phyloP scores from a whole-genome alignment of 2,329 filamentous ascomycete genomes.

The Monosporascus cannonballus region DNA sequence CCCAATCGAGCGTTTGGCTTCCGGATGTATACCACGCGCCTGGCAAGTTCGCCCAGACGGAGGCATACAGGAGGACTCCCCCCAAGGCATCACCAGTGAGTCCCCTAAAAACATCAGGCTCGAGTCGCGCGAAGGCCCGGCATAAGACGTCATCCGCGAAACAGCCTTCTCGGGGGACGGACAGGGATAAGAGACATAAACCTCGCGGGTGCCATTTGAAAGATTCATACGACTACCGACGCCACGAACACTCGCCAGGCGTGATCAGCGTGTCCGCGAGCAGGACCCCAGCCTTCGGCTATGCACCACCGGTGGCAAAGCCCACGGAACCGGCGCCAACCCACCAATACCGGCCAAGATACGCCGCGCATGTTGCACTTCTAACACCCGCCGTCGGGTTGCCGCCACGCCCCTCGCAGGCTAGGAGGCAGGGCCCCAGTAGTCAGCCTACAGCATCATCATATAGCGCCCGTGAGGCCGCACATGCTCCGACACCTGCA shows the following conservation, averaged over 20 bases:
- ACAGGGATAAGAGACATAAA: constrained; percentile 1
- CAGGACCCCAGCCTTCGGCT: constrained; percentile 1
- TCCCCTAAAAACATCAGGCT: background rate
- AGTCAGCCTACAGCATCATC: background rate
- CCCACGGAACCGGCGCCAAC: constrained; percentile 6
- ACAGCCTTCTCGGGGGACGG: background rate
- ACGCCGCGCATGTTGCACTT: background rate
- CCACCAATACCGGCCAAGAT: constrained; percentile 1
- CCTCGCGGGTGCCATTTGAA: background rate
- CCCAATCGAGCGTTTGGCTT: constrained; percentile 14
- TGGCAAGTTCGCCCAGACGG: constrained; percentile 10
- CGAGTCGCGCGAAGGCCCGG: background rate
- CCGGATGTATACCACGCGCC: constrained; percentile 15
- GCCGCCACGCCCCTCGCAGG: constrained; percentile 1
- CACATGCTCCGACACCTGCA: background rate
- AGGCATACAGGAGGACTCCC: constrained; percentile 8
- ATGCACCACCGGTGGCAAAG: constrained; percentile 2
- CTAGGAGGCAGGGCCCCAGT: background rate
- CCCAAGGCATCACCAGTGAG: constrained; percentile 9
- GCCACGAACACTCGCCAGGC: background rate
- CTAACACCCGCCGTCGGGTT: constrained; percentile 5
- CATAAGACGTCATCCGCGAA: background rate
- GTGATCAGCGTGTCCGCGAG: background rate
- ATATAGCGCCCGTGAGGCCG: background rate
- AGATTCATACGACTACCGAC: background rate